A percentile compares a stretch with the other conserved stretches of the same genome.
These are phyloP conservation scores for Lepiota brunneoincarnata DNA, from an alignment of 768 basidiomycete species.

Conservation along the genomic window DNA sequence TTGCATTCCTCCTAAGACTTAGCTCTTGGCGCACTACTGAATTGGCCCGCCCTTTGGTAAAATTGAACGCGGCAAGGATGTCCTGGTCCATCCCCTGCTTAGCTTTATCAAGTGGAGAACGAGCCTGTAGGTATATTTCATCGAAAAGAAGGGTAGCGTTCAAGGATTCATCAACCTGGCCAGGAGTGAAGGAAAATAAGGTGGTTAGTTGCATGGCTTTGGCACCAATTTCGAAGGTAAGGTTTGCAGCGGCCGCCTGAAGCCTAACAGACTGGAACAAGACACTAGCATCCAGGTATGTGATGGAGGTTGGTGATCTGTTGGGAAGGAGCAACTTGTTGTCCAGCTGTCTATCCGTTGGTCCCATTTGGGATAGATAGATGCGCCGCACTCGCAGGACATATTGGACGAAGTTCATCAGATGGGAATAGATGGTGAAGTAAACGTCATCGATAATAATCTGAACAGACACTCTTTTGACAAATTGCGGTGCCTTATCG, in stretches of 20 bases:
- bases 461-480: slow-evolving; percentile 31
- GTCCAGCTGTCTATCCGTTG: neutral
- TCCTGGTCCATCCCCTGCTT: slow-evolving; percentile 37
- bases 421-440: slow-evolving; percentile 49
- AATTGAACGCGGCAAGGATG: slow-evolving; percentile 58
- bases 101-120: slow-evolving; percentile 41
- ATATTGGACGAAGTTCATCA: slow-evolving; percentile 59
- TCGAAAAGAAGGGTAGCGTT: slow-evolving; percentile 48
- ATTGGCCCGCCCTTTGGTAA: slow-evolving; percentile 45
- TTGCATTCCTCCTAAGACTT: slow-evolving; percentile 33
- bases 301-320: slow-evolving; percentile 13
- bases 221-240: slow-evolving; percentile 60
- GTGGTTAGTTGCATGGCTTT: slow-evolving; percentile 37
- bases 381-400: slow-evolving; percentile 48
- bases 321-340: slow-evolving; percentile 7
- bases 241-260: slow-evolving; percentile 69
- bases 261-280: slow-evolving; percentile 44
- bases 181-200: slow-evolving; percentile 26
- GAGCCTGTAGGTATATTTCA: slow-evolving; percentile 56
- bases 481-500: slow-evolving; percentile 26
- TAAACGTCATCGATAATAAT: slow-evolving; percentile 39
- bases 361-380: slow-evolving; percentile 17
- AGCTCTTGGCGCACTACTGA: slow-evolving; percentile 46
- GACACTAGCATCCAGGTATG: slow-evolving; percentile 35
- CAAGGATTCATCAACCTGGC: slow-evolving; percentile 36